phyloP scores from a whole-genome alignment of 345 rosid genomes.

The Eucalyptus pumila region DNA sequence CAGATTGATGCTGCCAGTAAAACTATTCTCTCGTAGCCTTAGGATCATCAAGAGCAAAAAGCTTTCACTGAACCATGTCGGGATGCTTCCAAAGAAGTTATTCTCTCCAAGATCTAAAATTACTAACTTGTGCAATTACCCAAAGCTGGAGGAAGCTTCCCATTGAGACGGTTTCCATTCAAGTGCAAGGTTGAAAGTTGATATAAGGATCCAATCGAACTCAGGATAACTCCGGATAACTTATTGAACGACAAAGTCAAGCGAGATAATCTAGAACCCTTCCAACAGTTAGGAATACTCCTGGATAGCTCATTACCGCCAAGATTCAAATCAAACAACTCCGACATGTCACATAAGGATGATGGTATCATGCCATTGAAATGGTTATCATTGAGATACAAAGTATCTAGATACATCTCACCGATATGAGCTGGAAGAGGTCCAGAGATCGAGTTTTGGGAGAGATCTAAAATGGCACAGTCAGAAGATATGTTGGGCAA shows the following conservation, averaged over 20 bases:
- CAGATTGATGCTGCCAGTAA: not conserved
- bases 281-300: not conserved
- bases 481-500: not conserved
- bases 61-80: not conserved
- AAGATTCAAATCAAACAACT: not conserved
- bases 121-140: not conserved
- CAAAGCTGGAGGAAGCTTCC: not conserved
- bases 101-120: not conserved
- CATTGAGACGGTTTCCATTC: not conserved
- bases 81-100: not conserved
- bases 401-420: not conserved
- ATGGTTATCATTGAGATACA: not conserved
- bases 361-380: not conserved
- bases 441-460: not conserved
- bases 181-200: not conserved
- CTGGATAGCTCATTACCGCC: not conserved
- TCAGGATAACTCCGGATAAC: not conserved
- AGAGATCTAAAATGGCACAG: not conserved
- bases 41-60: not conserved
- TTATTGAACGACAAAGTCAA: not conserved
- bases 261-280: not conserved
- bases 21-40: not conserved
- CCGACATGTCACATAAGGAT: not conserved
- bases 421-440: not conserved
- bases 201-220: not conserved